phyloP scores from a whole-genome alignment of 2,329 filamentous ascomycete genomes.

The Polytolypa hystricis region DNA sequence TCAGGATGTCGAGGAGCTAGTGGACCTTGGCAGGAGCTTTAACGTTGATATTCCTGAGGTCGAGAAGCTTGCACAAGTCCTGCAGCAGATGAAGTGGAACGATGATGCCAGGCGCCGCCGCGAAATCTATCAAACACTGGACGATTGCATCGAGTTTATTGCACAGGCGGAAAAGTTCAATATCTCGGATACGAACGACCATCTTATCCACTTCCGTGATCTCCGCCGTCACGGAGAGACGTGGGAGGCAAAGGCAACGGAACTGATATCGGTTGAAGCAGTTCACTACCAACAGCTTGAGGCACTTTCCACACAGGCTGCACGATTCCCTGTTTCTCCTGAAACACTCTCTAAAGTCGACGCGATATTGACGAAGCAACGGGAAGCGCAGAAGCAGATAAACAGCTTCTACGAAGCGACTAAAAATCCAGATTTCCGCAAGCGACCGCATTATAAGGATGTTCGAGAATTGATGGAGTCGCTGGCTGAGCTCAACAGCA shows the following conservation, averaged over 20 bases:
- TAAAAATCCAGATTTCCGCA: constrained; percentile 60
- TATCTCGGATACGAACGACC: constrained; percentile 69
- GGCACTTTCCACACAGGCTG: constrained; percentile 74
- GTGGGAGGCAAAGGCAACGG: constrained; percentile 88
- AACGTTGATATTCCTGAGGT: constrained; percentile 88
- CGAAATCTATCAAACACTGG: constrained; percentile 56
- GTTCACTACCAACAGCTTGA: constrained; percentile 94
- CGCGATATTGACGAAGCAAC: constrained; percentile 86
- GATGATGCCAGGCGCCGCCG: constrained; percentile 61
- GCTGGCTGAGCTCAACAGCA: constrained; percentile 80
- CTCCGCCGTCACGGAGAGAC: constrained; percentile 65
- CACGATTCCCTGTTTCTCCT: constrained; percentile 65
- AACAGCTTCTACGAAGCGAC: constrained; percentile 69
- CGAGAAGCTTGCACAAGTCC: constrained; percentile 64
- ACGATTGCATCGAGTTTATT: constrained; percentile 70
- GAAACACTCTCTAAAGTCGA: constrained; percentile 77
- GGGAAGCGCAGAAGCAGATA: constrained; percentile 85
- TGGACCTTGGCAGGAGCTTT: constrained; percentile 81
- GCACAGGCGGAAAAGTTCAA: constrained; percentile 65
- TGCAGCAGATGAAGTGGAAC: constrained; percentile 83
- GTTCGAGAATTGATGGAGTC: constrained; percentile 84
- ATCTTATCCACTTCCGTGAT: constrained; percentile 63
- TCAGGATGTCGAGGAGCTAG: constrained; percentile 72
- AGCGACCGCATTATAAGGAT: constrained; percentile 77
- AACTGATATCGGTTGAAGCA: constrained; percentile 81